A percentile compares a stretch with the other conserved stretches of the same genome.
Evolutionary conservation across 2,329 filamentous ascomycete genomes (phyloP).

Genomic region (Cladosporium sp.): DNA sequence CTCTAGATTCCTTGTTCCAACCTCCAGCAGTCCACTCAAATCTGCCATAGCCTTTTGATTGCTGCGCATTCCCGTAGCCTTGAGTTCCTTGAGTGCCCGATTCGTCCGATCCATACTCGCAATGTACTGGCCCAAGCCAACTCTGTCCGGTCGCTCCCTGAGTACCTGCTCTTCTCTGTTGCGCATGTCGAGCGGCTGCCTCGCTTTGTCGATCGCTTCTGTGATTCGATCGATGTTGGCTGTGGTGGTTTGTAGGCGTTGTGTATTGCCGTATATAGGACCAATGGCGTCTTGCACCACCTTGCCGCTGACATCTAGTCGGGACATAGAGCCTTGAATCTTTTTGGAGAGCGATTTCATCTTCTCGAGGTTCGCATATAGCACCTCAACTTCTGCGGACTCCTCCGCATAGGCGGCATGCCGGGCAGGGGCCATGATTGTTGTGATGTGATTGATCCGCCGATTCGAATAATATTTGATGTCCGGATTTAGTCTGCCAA

Average conservation of each 20-base stretch:
- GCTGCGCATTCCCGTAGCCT: slow-evolving; percentile 82
- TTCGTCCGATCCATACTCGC: slow-evolving; percentile 84
- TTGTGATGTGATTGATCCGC: not conserved
- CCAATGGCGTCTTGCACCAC: slow-evolving; percentile 88
- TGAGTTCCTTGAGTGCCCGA: slow-evolving; percentile 78
- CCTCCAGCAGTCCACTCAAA: slow-evolving; percentile 69
- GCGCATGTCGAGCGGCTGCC: slow-evolving; percentile 88
- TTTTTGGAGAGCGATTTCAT: slow-evolving; percentile 91
- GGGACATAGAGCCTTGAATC: slow-evolving; percentile 80
- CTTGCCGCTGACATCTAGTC: slow-evolving; percentile 82
- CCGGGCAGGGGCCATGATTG: slow-evolving; percentile 33
- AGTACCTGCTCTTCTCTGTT: slow-evolving; percentile 90
- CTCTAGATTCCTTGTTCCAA: slow-evolving; percentile 78
- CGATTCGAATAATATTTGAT: not conserved
- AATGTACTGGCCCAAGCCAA: slow-evolving; percentile 79
- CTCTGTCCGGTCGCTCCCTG: slow-evolving; percentile 69
- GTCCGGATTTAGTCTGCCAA: not conserved
- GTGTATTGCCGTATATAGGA: slow-evolving; percentile 88
- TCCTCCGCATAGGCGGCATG: slow-evolving; percentile 61
- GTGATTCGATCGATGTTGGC: slow-evolving; percentile 85
- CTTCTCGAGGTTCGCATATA: slow-evolving; percentile 75
- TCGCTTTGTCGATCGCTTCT: slow-evolving; percentile 79
- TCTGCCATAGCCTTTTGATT: slow-evolving; percentile 87
- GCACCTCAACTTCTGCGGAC: slow-evolving; percentile 63
- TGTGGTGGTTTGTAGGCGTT: slow-evolving; percentile 80